Conservation (phyloP, 2,329 filamentous ascomycete species). For the Colletotrichum sidae region DNA sequence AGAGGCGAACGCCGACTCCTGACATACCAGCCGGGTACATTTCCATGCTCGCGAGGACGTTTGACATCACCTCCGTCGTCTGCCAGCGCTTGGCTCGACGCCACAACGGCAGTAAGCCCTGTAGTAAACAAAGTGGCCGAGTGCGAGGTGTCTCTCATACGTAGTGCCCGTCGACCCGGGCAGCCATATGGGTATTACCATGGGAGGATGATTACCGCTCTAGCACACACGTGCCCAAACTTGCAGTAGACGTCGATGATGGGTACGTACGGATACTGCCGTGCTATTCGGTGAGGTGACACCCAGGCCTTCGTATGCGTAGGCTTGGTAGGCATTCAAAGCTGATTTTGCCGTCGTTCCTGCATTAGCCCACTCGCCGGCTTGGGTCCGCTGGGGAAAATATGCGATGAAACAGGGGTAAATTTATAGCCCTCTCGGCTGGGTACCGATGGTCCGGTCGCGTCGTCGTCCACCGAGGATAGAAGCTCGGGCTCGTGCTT, state of each 20-base stretch:
- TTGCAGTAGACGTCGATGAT: too few relatives aligned
- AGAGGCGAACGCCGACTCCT: conserved; percentile 20
- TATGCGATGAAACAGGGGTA: conserved; percentile 38
- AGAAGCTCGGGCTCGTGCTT: conserved; percentile 28
- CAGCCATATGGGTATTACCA: too few relatives aligned
- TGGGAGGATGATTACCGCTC: too few relatives aligned
- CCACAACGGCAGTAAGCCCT: too few relatives aligned
- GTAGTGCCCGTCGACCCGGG: too few relatives aligned
- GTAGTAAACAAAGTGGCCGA: too few relatives aligned
- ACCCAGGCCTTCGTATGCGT: conserved; percentile 6
- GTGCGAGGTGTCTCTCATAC: too few relatives aligned
- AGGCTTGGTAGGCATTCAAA: conserved; percentile 27
- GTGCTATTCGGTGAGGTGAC: too few relatives aligned
- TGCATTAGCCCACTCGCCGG: conserved; percentile 35
- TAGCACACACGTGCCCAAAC: conserved; percentile 27
- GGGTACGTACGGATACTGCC: too few relatives aligned
- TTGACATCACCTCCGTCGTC: too few relatives aligned
- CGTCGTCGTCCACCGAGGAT: background rate
- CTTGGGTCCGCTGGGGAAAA: conserved; percentile 35
- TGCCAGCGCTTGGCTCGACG: too few relatives aligned
- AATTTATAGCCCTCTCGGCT: conserved; percentile 37
- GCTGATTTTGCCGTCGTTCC: conserved; percentile 34
- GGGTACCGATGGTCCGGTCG: conserved; percentile 35
- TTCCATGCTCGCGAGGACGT: conserved; percentile 1
- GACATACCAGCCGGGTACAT: conserved; percentile 4